Percentiles rank a stretch among this genome's conserved stretches.
phyloP scores from a whole-genome alignment of 805 yeast species.

The Wickerhamomyces pijperi region DNA sequence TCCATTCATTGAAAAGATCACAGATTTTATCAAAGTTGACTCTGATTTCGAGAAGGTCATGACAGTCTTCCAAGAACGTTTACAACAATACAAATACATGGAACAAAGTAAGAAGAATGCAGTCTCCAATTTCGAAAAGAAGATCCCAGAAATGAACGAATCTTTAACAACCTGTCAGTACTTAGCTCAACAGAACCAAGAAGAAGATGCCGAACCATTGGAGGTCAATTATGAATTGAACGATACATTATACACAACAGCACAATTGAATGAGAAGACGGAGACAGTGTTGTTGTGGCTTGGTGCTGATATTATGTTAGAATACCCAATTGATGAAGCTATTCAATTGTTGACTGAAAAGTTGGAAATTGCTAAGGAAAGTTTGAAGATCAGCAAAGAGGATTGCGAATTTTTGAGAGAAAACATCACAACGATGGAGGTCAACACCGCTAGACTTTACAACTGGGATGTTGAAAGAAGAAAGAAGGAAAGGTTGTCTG shows the following conservation, averaged over 20 bases:
- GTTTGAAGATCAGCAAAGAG: conserved; percentile 54
- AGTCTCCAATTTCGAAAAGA: conserved; percentile 36
- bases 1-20: conserved; percentile 81
- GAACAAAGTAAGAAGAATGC: conserved; percentile 30
- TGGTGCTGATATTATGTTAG: conserved; percentile 98
- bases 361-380: conserved; percentile 49
- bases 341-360: conserved; percentile 52
- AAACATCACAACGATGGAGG: conserved; percentile 95
- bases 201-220: conserved; percentile 25
- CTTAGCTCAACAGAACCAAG: conserved; percentile 36
- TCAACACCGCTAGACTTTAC: conserved; percentile 85
- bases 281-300: conserved; percentile 80
- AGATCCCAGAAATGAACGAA: conserved; percentile 88
- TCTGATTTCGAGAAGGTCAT: conserved; percentile 64
- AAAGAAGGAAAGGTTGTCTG: conserved; percentile 31
- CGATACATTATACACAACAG: conserved; percentile 84
- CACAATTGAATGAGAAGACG: conserved; percentile 46
- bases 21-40: conserved; percentile 53
- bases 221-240: conserved; percentile 84
- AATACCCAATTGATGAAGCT: conserved; percentile 87
- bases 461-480: conserved; percentile 83
- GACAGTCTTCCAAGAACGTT: conserved; percentile 70
- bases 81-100: conserved; percentile 88
- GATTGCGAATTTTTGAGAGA: conserved; percentile 79
- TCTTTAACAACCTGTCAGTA: conserved; percentile 65